A percentile compares a stretch with the other conserved stretches of the same genome.
Conservation (phyloP, 768 basidiomycete species). For the Agaricus blazei region DNA sequence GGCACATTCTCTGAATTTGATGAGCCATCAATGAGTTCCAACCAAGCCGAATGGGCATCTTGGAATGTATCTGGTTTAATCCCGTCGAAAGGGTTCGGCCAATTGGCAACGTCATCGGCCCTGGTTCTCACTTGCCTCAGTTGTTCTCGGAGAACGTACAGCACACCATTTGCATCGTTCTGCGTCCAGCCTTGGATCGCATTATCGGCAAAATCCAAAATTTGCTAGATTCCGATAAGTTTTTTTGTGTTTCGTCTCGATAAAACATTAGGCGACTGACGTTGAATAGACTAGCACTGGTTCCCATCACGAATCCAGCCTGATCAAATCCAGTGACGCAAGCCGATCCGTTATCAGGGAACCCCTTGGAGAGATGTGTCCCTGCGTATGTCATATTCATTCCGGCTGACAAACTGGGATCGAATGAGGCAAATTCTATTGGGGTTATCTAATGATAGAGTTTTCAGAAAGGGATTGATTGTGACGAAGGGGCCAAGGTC, state of each 20-base stretch:
- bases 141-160: conserved; percentile 44
- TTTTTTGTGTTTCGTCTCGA: not conserved
- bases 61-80: conserved; percentile 44
- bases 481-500: not conserved
- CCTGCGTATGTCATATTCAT: conserved; percentile 60
- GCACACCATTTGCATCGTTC: conserved; percentile 32
- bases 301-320: conserved; percentile 69
- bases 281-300: conserved; percentile 67
- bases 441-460: conserved; percentile 41
- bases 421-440: conserved; percentile 71
- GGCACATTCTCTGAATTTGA: conserved; percentile 71
- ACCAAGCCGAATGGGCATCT: conserved; percentile 44
- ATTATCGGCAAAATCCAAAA: conserved; percentile 40
- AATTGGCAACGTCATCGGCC: conserved; percentile 59
- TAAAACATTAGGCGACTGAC: conserved; percentile 22
- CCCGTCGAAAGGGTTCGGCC: conserved; percentile 61
- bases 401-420: conserved; percentile 68
- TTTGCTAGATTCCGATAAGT: conserved; percentile 30
- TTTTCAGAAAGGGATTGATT: not conserved
- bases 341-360: conserved; percentile 44
- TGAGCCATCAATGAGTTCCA: conserved; percentile 68
- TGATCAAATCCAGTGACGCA: conserved; percentile 79
- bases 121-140: conserved; percentile 44
- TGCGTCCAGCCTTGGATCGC: conserved; percentile 33
- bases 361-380: conserved; percentile 55